These are phyloP conservation scores for Paramecium octaurelia DNA, from an alignment of 73 alveolate genomes.

Conservation along the genomic window DNA sequence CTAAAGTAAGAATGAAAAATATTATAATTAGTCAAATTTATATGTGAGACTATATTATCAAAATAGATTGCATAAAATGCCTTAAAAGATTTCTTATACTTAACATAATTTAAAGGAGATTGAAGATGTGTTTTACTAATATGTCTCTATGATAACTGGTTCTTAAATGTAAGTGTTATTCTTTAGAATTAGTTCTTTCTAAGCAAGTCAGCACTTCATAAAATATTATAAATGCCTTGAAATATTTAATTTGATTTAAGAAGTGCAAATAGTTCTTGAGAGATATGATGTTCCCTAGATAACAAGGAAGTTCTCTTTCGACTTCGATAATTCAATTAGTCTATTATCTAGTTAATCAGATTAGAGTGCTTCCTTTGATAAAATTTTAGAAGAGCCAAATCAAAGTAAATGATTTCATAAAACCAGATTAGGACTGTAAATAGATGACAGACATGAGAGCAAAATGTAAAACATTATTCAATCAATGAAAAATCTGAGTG, in stretches of 20 bases:
- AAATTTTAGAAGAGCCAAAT: not conserved
- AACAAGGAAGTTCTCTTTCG: not conserved
- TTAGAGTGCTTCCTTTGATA: not conserved
- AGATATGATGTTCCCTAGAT: not conserved
- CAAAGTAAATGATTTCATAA: not conserved
- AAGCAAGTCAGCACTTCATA: not conserved
- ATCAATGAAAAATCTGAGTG: constrained; percentile 1
- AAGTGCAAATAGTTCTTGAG: not conserved
- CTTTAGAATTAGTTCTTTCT: not conserved
- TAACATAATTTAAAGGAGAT: not conserved
- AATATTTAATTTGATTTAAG: not conserved
- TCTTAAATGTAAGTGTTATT: not conserved
- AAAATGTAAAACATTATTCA: not conserved
- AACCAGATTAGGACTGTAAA: not conserved
- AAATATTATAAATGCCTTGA: not conserved
- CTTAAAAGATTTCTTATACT: not conserved
- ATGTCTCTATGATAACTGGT: not conserved
- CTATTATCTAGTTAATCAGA: not conserved
- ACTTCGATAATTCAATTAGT: not conserved
- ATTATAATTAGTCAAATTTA: not conserved
- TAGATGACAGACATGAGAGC: not conserved
- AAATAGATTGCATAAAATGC: constrained; percentile 25
- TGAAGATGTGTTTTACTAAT: not conserved
- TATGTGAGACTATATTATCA: constrained; percentile 37
- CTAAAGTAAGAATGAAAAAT: not conserved